Base-by-base conservation (phyloP, 345 rosid species). In the Rhizophora apiculata region DNA sequence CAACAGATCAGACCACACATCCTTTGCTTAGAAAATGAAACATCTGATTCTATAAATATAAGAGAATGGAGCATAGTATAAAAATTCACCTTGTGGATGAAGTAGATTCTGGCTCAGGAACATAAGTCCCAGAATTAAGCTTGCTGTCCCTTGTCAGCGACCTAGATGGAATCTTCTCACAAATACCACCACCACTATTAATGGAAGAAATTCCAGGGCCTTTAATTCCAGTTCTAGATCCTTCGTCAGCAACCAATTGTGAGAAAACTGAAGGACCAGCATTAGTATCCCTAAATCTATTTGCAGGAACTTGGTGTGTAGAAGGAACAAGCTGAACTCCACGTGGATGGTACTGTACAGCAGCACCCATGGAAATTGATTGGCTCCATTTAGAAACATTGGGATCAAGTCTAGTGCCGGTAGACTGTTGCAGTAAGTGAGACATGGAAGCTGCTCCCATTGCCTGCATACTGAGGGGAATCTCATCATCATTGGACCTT, bases 231-330 rank as follows among this genome's bases (percentile, higher is more conserved):
- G 97, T 95, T 76, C 99, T 85, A n/a, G 99, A 92, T 61, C 99
- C 99, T 88, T 95, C 99, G 80, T 95, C 99, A 56, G 98, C 99
- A 81, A 96, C 97, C 62, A 90, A 76, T 43, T 87, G 96, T 53
- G 88, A 73, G 52, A 88, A 80, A 55, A 85, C 52, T 32, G 93
- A 88, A 27, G 88, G 72, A 59, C 83, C 77, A 9, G 78, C 78
- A 79, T 71, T 88, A 46, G 77, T 78, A 32, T 92, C 99, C 72
- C 83, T 84, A 64, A 88, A 87, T 78, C 87, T 88, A 74, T 82
- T 92, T 19, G 89, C 68, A 64, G 86, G 77, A 51, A 68, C 79
- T 78, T 89, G 93, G 64, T 85, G 95, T 70, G 80, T 71, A 73
- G 86, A 78, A 48, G 93, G 95, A 39, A 79, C 85, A 69, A 79